Base-by-base conservation (phyloP, 495 filamentous ascomycete genomes). In the Thozetella sp. region DNA sequence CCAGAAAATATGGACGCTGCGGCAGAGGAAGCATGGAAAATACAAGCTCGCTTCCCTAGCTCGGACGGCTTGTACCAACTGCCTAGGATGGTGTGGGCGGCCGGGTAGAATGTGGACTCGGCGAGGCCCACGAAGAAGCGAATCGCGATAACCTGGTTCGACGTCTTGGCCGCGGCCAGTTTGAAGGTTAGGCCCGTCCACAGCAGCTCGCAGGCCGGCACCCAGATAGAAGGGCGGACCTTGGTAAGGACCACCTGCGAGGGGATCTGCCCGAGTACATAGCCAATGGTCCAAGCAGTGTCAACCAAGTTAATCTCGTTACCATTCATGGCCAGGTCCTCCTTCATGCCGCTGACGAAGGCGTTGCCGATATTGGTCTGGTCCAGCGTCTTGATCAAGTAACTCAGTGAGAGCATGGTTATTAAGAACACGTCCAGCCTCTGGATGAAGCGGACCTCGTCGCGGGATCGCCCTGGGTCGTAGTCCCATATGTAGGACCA, bases 331-430 rank as follows among this genome's bases (percentile, higher is more conserved):
- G 67, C 54, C 20, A 83, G 74, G 46, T 79, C 76, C 53, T 83
- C 80, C 53, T 84, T 81, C 58, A 83, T 76, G 4, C 82, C 82
- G 48, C 74, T 79, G 3, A 81, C 75, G 56, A 80, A 84, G 46
- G 80, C 80, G 73, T 80, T 82, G 65, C 64, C 75, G 56, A 81
- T 77, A 56, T 82, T 80, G 3, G 72, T 74, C 55, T 80, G 77
- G 57, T 80, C 79, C 37, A 75, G 65, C 26, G 73, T 67, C 55
- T 76, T 75, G 57, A 66, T 59, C 50, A 75, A 70, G 56, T 71
- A 71, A 17, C 57, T 62, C n/a, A 75, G 46, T 34, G 64, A 71
- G 2, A 59, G 60, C 24, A 55, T 70, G 4, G 64, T 72, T 45
- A 72, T 51, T 1, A 67, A 43, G 45, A 72, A 63, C 25, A 58